Conservation (phyloP, 306 rosid genomes). For the Vigna mungo region DNA sequence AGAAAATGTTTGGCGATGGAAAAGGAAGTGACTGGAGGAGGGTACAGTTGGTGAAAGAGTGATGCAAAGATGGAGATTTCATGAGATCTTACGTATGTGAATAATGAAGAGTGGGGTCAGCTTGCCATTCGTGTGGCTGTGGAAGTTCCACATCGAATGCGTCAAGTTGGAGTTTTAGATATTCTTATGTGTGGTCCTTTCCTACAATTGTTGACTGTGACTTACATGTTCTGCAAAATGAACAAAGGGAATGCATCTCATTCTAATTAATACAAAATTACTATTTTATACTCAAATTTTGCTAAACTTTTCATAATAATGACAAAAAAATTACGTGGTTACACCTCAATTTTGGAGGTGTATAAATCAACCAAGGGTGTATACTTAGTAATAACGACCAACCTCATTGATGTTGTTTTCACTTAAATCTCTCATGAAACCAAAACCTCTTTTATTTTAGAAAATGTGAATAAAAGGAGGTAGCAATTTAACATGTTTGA, state of each 20-base stretch:
- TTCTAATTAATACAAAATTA: neutral
- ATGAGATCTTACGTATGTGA: conserved; percentile 30
- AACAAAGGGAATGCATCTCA: neutral
- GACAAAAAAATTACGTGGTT: neutral
- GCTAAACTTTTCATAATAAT: neutral
- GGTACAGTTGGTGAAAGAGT: conserved; percentile 30
- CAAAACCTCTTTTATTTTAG: neutral
- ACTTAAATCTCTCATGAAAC: neutral
- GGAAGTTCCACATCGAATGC: conserved; percentile 21
- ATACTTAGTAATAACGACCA: neutral
- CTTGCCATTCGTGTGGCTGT: conserved; percentile 51
- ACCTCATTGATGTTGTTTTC: neutral
- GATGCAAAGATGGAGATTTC: conserved; percentile 50
- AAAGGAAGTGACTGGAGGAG: conserved; percentile 48
- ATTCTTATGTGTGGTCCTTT: conserved; percentile 29
- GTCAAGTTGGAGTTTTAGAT: conserved; percentile 33
- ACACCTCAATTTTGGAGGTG: neutral
- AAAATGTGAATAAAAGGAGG: too few relatives aligned
- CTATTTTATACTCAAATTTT: neutral
- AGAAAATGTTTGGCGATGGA: neutral
- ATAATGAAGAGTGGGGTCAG: conserved; percentile 28
- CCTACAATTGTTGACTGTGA: neutral
- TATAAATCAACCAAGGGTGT: neutral
- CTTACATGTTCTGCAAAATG: neutral
- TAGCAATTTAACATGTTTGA: too few relatives aligned